Evolutionary conservation across 2,329 filamentous ascomycete genomes (phyloP), one percentile per base, ranked within the genome.

Genomic region (Neospermospora avenae): DNA sequence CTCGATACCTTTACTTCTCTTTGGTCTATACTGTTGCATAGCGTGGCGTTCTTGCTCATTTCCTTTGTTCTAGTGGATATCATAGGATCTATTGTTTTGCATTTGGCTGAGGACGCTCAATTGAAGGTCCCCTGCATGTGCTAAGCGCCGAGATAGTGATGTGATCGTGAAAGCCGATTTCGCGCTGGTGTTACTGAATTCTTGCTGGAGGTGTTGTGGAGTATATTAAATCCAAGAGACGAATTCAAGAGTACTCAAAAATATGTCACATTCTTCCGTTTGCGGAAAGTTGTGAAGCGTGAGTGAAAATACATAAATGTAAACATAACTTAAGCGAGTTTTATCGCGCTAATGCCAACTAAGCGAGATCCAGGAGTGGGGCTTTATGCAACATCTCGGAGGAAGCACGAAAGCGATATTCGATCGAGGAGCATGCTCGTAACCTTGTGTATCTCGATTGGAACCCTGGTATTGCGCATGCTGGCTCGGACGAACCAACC

Each of bases 21-120:
- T 59, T 52, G 41, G 61, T 45, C 60, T 63, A 67, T 67, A 64
- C 59, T 66, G 63, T 61, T 65, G 65, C 68, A 70, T 70, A 69
- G 67, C 67, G 68, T 58, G 67, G 67, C 63, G 68, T 66, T 56
- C 59, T 60, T 59, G 55, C 37, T 35, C 5, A 53, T 57, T 57
- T 52, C 35, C 16, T 56, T 42, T 55, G 57, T 59, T 22, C 22
- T 41, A 42, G 41, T 56, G 42, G 41, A 48, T 56, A 41, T 34
- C 35, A 35, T 8, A 39, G 31, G 25, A 25, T 39, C 18, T 28
- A 28, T 20, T 25, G n/a, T 24, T 37, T 51, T 11, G 18, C 48
- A 51, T n/a, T 22, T 14, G 6, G 6, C 31, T 16, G 37, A n/a
- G 16, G 20, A 28, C 46, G 11, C 28, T 49, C 16, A 20, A n/a